Evolutionary conservation across 148 eudicot species (phyloP), one percentile per base, ranked within the genome.

Genomic region (Linanthus parryae): DNA sequence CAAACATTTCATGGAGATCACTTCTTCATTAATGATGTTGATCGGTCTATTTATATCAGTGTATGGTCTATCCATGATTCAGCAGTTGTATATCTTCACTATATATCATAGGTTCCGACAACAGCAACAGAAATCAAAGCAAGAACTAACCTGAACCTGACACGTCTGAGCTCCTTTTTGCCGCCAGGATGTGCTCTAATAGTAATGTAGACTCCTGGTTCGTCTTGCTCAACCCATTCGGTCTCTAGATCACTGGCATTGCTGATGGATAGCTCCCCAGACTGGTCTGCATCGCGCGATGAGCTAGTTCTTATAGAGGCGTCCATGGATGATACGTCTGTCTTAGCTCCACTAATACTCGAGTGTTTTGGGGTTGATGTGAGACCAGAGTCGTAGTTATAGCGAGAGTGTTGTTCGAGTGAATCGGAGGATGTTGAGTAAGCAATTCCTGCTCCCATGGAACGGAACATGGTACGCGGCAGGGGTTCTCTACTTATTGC

Each of bases 201-300:
- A 46, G 96, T 92, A 50, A 92, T 87, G 59, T 92, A 92, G 63
- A 92, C 98, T 3, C 98, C 98, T 3, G 96, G 90, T 57, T 92
- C 95, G 44, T 86, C 95, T 73, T 92, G 84, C 68, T 92, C 98
- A 15, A 92, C 96, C 98, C 98, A 92, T 63, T 92, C 96, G 41
- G 71, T 69, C 50, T 92, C 98, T 62, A 81, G 44, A 54, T 82
- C 95, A 72, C 96, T 82, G 19, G 84, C 96, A 84, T 77, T 84
- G 65, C 96, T 87, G 39, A 84, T 63, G 1, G 98, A 91, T 15
- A 87, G 49, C 60, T 91, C 90, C 48, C 84, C 95, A 33, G 97
- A 91, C 23, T 78, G 76, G 65, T 91, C 97, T 12, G 77, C 94
- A 24, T 91, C 98, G 51, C 80, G 70, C 13, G 96, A 91, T 43